Evolutionary conservation across 1,284 basidiomycete species (phyloP).

Genomic region (Exobasidium cylindrosporum): DNA sequence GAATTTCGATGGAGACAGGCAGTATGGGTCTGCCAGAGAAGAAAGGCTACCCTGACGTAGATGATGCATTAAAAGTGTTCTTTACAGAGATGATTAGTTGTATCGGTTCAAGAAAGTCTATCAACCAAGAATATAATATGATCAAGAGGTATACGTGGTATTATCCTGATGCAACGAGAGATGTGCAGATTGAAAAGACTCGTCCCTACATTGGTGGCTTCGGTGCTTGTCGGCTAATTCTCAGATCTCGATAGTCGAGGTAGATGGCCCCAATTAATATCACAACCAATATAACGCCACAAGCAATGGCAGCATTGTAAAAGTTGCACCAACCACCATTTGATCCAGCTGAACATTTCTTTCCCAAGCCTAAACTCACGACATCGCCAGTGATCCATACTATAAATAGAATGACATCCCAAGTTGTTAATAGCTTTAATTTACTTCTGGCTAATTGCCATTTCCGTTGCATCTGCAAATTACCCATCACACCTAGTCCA

Average conservation of each 20-base stretch:
- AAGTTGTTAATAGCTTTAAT: slow-evolving; percentile 31
- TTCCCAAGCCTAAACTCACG: slow-evolving; percentile 27
- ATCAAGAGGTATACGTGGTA: background rate
- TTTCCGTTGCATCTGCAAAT: slow-evolving; percentile 27
- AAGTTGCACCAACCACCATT: slow-evolving; percentile 37
- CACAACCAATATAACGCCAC: slow-evolving; percentile 23
- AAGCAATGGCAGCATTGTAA: slow-evolving; percentile 41
- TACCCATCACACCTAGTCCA: slow-evolving; percentile 24
- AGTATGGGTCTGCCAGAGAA: slow-evolving; percentile 1
- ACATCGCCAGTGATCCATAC: slow-evolving; percentile 33
- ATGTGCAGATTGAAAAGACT: too few relatives aligned
- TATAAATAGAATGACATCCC: slow-evolving; percentile 31
- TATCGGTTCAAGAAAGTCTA: too few relatives aligned
- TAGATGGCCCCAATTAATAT: slow-evolving; percentile 25
- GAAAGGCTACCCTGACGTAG: too few relatives aligned
- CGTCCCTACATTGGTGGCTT: slow-evolving; percentile 1
- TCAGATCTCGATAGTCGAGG: slow-evolving; percentile 27
- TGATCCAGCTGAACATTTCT: slow-evolving; percentile 26
- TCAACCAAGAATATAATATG: background rate
- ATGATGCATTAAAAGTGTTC: too few relatives aligned
- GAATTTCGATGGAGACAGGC: background rate
- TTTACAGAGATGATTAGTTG: too few relatives aligned
- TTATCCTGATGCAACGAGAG: too few relatives aligned
- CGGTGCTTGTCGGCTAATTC: slow-evolving; percentile 22
- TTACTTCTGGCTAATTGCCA: slow-evolving; percentile 29